These are phyloP conservation scores for Petrea volubilis DNA, from an alignment of 257 asterid genomes.

Conservation along the genomic window DNA sequence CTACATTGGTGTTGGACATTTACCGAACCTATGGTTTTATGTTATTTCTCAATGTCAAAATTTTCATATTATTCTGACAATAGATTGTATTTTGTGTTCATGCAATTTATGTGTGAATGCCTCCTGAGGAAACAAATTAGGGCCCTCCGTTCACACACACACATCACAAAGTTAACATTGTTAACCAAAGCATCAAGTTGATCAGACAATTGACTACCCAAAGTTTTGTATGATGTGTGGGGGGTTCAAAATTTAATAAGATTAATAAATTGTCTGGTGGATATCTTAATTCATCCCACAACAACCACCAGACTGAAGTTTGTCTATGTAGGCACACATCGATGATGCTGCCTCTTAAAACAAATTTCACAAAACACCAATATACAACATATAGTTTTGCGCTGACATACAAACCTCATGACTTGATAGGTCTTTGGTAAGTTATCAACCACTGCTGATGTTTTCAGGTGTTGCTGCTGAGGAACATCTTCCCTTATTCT, in stretches of 20 bases:
- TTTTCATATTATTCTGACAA: background rate
- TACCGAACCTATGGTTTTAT: no score
- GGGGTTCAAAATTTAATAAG: background rate
- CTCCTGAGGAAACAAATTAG: background rate
- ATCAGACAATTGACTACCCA: background rate
- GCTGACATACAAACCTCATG: slow-evolving; percentile 46
- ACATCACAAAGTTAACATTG: background rate
- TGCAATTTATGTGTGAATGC: background rate
- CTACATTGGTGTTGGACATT: no score
- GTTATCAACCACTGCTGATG: slow-evolving; percentile 37
- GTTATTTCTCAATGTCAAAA: background rate
- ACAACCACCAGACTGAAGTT: background rate
- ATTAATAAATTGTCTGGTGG: background rate
- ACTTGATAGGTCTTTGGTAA: slow-evolving; percentile 41
- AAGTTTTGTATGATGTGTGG: background rate
- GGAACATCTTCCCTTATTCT: slow-evolving; percentile 44
- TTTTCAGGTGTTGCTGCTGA: slow-evolving; percentile 42
- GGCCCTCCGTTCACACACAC: background rate
- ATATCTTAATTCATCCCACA: background rate
- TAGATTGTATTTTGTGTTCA: background rate
- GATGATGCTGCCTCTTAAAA: background rate
- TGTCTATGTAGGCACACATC: background rate
- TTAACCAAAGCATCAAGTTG: background rate
- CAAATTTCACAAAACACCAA: background rate
- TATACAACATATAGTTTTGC: background rate